These are phyloP conservation scores for Friedmanniomyces endolithicus DNA, from an alignment of 495 filamentous ascomycete genomes.

Conservation along the genomic window DNA sequence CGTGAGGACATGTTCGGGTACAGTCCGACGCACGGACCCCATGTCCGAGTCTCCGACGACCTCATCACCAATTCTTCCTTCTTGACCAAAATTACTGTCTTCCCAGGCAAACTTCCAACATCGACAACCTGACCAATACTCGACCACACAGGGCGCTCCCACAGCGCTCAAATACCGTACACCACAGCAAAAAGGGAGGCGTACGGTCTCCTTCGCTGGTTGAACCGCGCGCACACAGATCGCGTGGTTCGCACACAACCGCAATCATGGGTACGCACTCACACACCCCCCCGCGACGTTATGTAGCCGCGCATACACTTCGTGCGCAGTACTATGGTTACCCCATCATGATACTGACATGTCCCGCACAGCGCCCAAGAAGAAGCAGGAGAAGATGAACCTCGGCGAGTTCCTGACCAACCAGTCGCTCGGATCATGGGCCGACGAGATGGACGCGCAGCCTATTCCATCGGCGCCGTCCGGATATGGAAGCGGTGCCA, in stretches of 20 bases:
- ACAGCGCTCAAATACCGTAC: not conserved
- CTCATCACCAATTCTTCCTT: not conserved
- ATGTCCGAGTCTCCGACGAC: not conserved
- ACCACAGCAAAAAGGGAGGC: not conserved
- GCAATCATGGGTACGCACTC: constrained; percentile 32
- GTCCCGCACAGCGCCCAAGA: constrained; percentile 51
- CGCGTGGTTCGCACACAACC: constrained; percentile 13
- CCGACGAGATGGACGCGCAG: constrained; percentile 76
- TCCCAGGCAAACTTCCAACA: not conserved
- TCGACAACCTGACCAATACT: not conserved
- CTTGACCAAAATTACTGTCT: not conserved
- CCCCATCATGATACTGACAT: constrained; percentile 12
- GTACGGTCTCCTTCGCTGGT: not conserved
- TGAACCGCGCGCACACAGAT: constrained; percentile 6
- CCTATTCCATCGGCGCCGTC: constrained; percentile 8
- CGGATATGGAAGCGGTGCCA: constrained; percentile 3
- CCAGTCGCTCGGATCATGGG: constrained; percentile 83
- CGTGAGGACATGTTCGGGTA: not conserved
- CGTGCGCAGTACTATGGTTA: constrained; percentile 1
- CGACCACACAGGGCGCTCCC: not conserved
- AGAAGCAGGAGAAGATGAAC: constrained; percentile 85
- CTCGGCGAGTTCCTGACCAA: constrained; percentile 83
- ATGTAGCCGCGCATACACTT: not conserved
- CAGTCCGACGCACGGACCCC: not conserved
- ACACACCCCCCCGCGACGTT: not conserved